Percentiles rank a stretch among this genome's conserved stretches.
These are phyloP conservation scores for Candida pini DNA, from an alignment of 805 yeast species.

Conservation along the genomic window DNA sequence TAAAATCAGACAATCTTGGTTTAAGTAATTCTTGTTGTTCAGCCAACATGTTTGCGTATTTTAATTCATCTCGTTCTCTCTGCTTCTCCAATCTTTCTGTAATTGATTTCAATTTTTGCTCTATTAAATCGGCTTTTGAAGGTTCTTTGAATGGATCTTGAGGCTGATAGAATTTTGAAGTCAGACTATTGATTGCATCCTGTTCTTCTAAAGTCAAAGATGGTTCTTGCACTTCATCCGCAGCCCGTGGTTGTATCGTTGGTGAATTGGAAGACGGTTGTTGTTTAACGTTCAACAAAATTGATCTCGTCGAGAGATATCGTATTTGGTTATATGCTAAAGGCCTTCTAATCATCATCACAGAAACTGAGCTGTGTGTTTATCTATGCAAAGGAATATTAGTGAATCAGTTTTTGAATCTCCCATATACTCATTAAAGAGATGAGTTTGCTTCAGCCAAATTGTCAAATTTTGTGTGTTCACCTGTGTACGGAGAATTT, in stretches of 20 bases:
- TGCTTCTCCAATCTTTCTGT: conserved; percentile 19
- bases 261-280: too few species aligned
- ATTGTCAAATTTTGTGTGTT: too few species aligned
- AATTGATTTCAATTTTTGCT: conserved; percentile 22
- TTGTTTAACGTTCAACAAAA: too few species aligned
- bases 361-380: too few species aligned
- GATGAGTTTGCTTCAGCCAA: too few species aligned
- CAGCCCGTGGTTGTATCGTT: not conserved
- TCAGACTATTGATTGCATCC: conserved; percentile 12
- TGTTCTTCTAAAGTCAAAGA: conserved; percentile 8
- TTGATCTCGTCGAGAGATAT: too few species aligned
- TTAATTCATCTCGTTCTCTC: conserved; percentile 16
- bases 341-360: too few species aligned
- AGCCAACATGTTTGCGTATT: conserved; percentile 11
- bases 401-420: too few species aligned
- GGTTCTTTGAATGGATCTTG: conserved; percentile 24
- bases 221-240: not conserved
- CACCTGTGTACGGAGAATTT: too few species aligned
- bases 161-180: conserved; percentile 24
- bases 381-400: too few species aligned
- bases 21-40: conserved; percentile 17
- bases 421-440: too few species aligned
- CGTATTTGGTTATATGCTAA: too few species aligned
- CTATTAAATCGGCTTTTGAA: conserved; percentile 26
- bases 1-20: conserved; percentile 29